Percentiles rank a stretch among this genome's conserved stretches.
phyloP scores from a whole-genome alignment of 768 basidiomycete species.

The Boletellus sp. region DNA sequence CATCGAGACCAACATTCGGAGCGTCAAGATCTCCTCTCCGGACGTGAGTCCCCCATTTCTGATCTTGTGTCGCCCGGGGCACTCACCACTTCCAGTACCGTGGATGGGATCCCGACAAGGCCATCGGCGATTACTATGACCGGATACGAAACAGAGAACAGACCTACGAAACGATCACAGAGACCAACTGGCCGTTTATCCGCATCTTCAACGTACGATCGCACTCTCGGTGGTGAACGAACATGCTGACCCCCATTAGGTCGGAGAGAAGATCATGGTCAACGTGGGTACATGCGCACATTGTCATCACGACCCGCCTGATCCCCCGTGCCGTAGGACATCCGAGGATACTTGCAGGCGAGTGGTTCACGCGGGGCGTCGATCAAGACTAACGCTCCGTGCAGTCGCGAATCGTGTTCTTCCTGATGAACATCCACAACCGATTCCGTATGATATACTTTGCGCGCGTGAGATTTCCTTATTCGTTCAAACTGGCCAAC shows the following conservation, averaged over 20 bases:
- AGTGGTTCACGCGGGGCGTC: conserved; percentile 6
- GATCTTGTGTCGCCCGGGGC: background rate
- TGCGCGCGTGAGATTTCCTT: conserved; percentile 63
- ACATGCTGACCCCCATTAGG: conserved; percentile 40
- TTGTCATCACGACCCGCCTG: background rate
- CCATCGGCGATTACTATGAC: conserved; percentile 87
- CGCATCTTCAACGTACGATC: conserved; percentile 81
- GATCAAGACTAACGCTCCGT: conserved; percentile 5
- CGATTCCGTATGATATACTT: conserved; percentile 92
- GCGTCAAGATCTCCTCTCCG: conserved; percentile 96
- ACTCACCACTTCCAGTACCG: conserved; percentile 61
- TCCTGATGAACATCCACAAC: conserved; percentile 99
- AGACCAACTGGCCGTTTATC: conserved; percentile 89
- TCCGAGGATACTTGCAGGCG: conserved; percentile 86
- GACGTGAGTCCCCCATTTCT: conserved; percentile 57
- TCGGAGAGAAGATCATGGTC: conserved; percentile 94
- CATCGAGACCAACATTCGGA: conserved; percentile 91
- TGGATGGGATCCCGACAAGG: conserved; percentile 88
- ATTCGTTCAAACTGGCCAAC: background rate
- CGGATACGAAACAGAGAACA: conserved; percentile 85
- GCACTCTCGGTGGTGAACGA: background rate
- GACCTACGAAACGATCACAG: conserved; percentile 88
- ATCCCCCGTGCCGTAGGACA: conserved; percentile 46
- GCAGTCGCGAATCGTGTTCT: conserved; percentile 94
- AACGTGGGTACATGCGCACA: conserved; percentile 53